These are phyloP conservation scores for Cryptococcus sp. DNA, from an alignment of 1,284 basidiomycete species.

Conservation along the genomic window DNA sequence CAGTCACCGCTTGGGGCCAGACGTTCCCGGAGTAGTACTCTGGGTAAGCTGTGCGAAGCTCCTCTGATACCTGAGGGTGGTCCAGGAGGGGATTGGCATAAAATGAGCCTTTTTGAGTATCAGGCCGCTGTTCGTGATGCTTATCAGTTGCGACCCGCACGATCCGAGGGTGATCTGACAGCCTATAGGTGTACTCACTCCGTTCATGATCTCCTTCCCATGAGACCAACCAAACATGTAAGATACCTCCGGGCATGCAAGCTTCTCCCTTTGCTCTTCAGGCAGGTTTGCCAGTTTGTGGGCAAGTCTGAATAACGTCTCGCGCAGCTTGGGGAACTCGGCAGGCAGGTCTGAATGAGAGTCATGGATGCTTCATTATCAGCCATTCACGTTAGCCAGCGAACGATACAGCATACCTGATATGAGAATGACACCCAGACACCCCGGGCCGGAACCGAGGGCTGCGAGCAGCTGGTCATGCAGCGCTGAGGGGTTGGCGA, in stretches of 20 bases:
- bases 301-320: conserved; percentile 66
- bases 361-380: background rate
- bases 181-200: conserved; percentile 54
- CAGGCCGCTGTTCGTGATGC: conserved; percentile 45
- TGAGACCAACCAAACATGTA: conserved; percentile 82
- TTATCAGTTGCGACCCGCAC: background rate
- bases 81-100: conserved; percentile 84
- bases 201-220: conserved; percentile 96
- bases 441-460: conserved; percentile 71
- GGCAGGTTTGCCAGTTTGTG: conserved; percentile 70
- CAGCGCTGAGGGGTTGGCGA: conserved; percentile 38
- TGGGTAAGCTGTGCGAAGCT: conserved; percentile 59
- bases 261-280: conserved; percentile 62
- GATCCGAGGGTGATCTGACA: background rate
- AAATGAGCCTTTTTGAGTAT: conserved; percentile 82
- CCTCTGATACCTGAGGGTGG: conserved; percentile 58
- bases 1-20: conserved; percentile 62
- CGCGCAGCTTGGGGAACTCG: conserved; percentile 61
- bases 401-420: conserved; percentile 41
- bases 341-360: conserved; percentile 62
- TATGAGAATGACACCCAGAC: conserved; percentile 74
- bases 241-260: conserved; percentile 52
- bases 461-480: conserved; percentile 60
- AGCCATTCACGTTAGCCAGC: background rate
- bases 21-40: conserved; percentile 55